Conservation (phyloP, 202 grass and related monocot species). For the Bolboschoenoplectus hybrid region DNA sequence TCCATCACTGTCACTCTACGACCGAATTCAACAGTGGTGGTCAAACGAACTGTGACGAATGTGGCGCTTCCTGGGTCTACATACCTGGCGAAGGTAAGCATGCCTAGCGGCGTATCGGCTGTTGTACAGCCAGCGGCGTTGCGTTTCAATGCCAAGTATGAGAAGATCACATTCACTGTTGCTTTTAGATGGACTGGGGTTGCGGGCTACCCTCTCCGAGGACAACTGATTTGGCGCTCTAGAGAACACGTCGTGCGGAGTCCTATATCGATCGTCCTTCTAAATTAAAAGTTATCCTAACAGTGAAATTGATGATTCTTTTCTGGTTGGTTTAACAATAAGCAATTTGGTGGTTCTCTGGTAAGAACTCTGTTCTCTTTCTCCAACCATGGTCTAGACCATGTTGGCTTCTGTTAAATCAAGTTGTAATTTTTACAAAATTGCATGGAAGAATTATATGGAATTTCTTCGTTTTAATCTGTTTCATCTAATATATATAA, state of each 20-base stretch:
- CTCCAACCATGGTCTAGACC: not conserved
- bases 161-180: conserved; percentile 76
- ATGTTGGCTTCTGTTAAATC: not conserved
- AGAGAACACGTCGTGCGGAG: conserved; percentile 63
- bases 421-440: conserved; percentile 11
- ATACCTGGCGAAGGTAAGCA: conserved; percentile 58
- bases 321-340: conserved; percentile 12
- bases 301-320: not conserved
- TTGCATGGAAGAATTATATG: not conserved
- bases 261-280: conserved; percentile 41
- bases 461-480: not conserved
- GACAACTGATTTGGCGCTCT: conserved; percentile 72
- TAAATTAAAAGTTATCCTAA: not conserved
- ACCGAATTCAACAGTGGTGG: conserved; percentile 39
- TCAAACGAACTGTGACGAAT: conserved; percentile 76
- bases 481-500: not conserved
- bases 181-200: conserved; percentile 58
- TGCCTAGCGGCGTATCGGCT: conserved; percentile 55
- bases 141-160: conserved; percentile 45
- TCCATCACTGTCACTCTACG: conserved; percentile 20
- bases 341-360: not conserved
- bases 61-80: conserved; percentile 51
- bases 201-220: conserved; percentile 41
- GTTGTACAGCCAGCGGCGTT: conserved; percentile 56
- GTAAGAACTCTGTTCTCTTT: not conserved